Base-by-base conservation (phyloP, 179 eudicot species). In the Patellifolia procumbens region DNA sequence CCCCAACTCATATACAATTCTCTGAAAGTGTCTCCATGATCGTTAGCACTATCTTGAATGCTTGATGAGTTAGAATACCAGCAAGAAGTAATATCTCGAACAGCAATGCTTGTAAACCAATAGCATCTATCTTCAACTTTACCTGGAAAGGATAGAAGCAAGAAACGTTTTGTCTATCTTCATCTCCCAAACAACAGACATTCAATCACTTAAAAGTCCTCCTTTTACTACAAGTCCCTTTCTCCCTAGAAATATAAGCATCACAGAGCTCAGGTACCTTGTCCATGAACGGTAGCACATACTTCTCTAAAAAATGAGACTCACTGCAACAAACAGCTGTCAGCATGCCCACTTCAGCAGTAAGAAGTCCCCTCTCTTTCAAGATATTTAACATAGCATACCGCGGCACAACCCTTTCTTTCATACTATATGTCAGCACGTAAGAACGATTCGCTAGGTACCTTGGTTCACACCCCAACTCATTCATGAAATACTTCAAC, bases 361-460 rank as follows among this genome's bases (percentile, higher is more conserved):
- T 72, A 17, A 28, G 5, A 26, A 78, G 42, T 7, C 63, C 53
- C 52, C 43, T 78, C 35, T 72, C 65, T 64, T 52, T 64, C 76
- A 78, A 71, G 2, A 31, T 64, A 72, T 49, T 13, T 46, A 79
- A 60, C 17, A 83, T 10, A 11, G 55, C 28, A 26, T 37, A 10
- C 49, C 85, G 70, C n/a, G 80, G 85, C 26, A 76, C 7, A 20
- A 83, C 78, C 75, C 85, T 83, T 5, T 52, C 51, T 24, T 76
- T 74, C 71, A 79, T 46, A 74, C 78, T 83, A 72, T 68, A 73
- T 1, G 2, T 7, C 42, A 83, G 72, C 65, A 83, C 29, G 34
- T 60, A 55, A n/a, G 80, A 53, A 20, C 72, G 74, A 35, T 74
- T 51, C 1, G 67, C 72, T 48, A 83, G 34, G 52, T 64, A 76